Conservation (phyloP, 257 asterid genomes). For the Solanum corneliomulleri region DNA sequence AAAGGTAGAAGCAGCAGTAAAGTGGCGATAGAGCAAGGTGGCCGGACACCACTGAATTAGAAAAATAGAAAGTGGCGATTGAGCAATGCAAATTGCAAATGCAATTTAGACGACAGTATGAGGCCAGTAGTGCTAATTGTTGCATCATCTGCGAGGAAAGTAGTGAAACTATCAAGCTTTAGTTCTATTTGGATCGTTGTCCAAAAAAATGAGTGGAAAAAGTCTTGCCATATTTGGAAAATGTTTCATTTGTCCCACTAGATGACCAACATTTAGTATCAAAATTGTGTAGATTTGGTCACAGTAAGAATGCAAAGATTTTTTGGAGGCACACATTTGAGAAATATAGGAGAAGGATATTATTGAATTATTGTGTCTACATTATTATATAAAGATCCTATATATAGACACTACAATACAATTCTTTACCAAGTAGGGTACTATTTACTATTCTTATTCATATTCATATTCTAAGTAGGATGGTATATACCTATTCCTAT, state of each 20-base stretch:
- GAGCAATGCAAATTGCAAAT: background rate
- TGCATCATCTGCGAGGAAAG: background rate
- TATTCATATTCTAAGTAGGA: too few relatives aligned
- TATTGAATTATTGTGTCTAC: too few relatives aligned
- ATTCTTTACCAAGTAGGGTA: too few relatives aligned
- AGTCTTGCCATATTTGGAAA: background rate
- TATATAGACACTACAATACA: too few relatives aligned
- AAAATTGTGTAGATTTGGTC: background rate
- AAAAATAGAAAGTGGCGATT: background rate
- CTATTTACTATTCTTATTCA: too few relatives aligned
- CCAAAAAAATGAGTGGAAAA: background rate
- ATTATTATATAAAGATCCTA: too few relatives aligned
- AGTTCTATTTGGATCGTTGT: background rate
- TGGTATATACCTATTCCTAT: too few relatives aligned
- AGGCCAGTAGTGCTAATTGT: background rate
- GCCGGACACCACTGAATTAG: background rate
- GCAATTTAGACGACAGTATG: background rate
- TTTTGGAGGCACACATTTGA: background rate
- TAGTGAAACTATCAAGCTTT: background rate
- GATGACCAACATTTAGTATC: background rate
- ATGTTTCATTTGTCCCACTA: background rate
- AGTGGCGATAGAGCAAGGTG: background rate
- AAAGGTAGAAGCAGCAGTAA: background rate
- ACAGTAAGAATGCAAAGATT: background rate
- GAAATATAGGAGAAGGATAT: too few relatives aligned